Percentiles rank a stretch among this genome's conserved stretches.
phyloP scores from a whole-genome alignment of 495 filamentous ascomycete species.

The Penicillium samsonianum region DNA sequence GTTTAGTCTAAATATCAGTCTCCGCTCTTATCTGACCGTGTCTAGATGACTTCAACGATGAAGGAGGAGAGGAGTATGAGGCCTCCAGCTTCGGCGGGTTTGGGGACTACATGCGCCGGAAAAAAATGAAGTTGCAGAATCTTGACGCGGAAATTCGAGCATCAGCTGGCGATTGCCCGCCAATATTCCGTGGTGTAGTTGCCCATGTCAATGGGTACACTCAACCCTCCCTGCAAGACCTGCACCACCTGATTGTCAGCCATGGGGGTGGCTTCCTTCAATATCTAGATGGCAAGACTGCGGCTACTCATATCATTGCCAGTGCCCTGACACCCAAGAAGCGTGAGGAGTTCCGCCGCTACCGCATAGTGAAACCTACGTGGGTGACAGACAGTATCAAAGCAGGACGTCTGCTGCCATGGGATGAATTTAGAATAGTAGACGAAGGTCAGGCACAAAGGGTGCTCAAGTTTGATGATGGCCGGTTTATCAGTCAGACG shows the following conservation, averaged over 20 bases:
- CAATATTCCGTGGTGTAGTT: slow-evolving; percentile 86
- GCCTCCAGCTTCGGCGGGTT: slow-evolving; percentile 86
- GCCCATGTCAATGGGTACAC: slow-evolving; percentile 93
- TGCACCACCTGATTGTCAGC: slow-evolving; percentile 81
- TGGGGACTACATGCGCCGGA: slow-evolving; percentile 85
- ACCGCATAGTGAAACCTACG: slow-evolving; percentile 92
- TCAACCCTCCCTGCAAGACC: slow-evolving; percentile 82
- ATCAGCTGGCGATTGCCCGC: slow-evolving; percentile 64
- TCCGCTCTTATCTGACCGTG: slow-evolving; percentile 18
- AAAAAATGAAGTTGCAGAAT: slow-evolving; percentile 95
- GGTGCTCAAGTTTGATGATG: slow-evolving; percentile 73
- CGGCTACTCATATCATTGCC: slow-evolving; percentile 92
- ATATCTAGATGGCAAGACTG: slow-evolving; percentile 91
- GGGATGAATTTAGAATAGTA: slow-evolving; percentile 78
- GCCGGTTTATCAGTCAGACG: slow-evolving; percentile 64
- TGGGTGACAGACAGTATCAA: slow-evolving; percentile 91
- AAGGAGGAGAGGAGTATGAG: slow-evolving; percentile 89
- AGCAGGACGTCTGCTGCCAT: slow-evolving; percentile 77
- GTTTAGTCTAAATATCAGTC: slow-evolving; percentile 11
- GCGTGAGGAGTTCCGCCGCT: slow-evolving; percentile 76
- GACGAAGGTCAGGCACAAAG: slow-evolving; percentile 78
- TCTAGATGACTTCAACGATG: slow-evolving; percentile 61
- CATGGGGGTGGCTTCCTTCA: slow-evolving; percentile 93
- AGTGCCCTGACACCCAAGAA: slow-evolving; percentile 90
- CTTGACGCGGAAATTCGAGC: slow-evolving; percentile 79